Percentiles rank a stretch among this genome's conserved stretches.
These are phyloP conservation scores for Cryoendolithus antarcticus DNA, from an alignment of 2,329 filamentous ascomycete species.

Conservation along the genomic window DNA sequence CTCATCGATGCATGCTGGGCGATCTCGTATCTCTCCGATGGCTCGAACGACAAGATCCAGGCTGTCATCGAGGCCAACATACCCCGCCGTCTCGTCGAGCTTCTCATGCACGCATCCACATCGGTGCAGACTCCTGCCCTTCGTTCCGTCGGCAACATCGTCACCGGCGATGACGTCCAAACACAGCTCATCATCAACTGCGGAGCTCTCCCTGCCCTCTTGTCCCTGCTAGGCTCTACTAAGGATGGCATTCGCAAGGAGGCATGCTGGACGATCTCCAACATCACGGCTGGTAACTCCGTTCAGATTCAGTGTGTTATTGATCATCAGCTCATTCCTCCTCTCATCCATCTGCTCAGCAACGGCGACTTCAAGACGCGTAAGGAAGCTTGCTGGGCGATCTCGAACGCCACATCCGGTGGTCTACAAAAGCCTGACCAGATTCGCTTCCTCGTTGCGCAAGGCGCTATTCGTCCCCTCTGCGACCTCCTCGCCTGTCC, in stretches of 20 bases:
- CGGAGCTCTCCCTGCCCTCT: constrained; percentile 78
- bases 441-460: constrained; percentile 84
- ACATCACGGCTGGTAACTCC: constrained; percentile 96
- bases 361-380: constrained; percentile 98
- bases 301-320: constrained; percentile 94
- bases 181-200: constrained; percentile 99
- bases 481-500: constrained; percentile 92
- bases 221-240: constrained; percentile 86
- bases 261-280: constrained; percentile 99
- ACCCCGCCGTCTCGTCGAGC: constrained; percentile 86
- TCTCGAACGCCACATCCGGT: constrained; percentile 94
- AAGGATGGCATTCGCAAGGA: constrained; percentile 99
- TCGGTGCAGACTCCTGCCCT: constrained; percentile 96
- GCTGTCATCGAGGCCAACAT: constrained; percentile 98
- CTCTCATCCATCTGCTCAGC: constrained; percentile 86
- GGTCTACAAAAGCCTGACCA: constrained; percentile 98
- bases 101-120: constrained; percentile 95
- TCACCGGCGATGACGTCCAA: constrained; percentile 95
- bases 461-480: constrained; percentile 93
- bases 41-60: constrained; percentile 98
- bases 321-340: constrained; percentile 92
- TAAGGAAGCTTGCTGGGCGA: constrained; percentile 99
- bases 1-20: constrained; percentile 99
- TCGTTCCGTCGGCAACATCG: constrained; percentile 95
- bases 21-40: constrained; percentile 95